A percentile compares a stretch with the other conserved stretches of the same genome.
These are phyloP conservation scores for Nicotiana sylvestris DNA, from an alignment of 257 asterid genomes.

Conservation along the genomic window DNA sequence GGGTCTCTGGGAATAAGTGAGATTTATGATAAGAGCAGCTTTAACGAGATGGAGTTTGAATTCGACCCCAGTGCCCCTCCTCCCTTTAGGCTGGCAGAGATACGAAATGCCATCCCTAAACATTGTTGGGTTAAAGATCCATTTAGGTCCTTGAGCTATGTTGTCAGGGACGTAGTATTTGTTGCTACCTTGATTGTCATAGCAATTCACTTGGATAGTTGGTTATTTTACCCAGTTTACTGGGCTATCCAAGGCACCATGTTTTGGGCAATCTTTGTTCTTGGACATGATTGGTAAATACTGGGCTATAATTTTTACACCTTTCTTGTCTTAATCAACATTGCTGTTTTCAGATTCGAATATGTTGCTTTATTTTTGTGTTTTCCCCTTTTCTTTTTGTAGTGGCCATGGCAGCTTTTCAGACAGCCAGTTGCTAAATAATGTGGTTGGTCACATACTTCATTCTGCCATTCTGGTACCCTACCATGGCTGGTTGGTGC, in stretches of 20 bases:
- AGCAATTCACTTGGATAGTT: constrained; percentile 30
- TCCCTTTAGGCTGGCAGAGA: constrained; percentile 53
- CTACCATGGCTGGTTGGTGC: constrained; percentile 60
- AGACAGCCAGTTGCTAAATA: constrained; percentile 38
- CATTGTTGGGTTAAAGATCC: constrained; percentile 72
- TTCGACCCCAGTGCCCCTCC: constrained; percentile 63
- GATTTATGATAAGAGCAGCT: not conserved
- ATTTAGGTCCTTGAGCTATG: constrained; percentile 44
- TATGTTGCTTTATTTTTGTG: not conserved
- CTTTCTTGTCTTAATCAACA: not conserved
- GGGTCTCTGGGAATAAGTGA: not conserved
- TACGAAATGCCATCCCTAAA: constrained; percentile 54
- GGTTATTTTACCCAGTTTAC: constrained; percentile 48
- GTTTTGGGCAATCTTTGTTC: constrained; percentile 72
- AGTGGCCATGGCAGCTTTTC: constrained; percentile 83
- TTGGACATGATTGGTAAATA: constrained; percentile 70
- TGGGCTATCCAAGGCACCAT: constrained; percentile 64
- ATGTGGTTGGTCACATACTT: constrained; percentile 54
- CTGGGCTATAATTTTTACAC: not conserved
- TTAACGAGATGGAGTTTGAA: not conserved
- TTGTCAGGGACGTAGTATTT: constrained; percentile 33
- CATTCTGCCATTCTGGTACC: constrained; percentile 67
- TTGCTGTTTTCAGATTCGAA: not conserved
- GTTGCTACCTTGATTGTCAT: constrained; percentile 32
- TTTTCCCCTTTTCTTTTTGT: constrained; percentile 2